phyloP scores from a whole-genome alignment of 1,284 basidiomycete genomes.

The Neonothopanus nambi region DNA sequence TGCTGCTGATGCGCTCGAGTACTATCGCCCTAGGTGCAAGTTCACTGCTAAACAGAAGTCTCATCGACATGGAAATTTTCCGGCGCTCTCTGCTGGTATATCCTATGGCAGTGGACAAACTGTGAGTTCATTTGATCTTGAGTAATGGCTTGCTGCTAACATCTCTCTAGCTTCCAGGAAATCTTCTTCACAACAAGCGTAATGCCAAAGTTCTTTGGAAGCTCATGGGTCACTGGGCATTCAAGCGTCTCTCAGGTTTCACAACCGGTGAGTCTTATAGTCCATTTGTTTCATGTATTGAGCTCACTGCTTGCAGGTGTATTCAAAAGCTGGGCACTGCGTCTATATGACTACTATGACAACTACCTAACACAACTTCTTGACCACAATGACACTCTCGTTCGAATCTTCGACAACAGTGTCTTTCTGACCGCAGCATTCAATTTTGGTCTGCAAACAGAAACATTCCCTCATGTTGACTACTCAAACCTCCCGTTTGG shows the following conservation, averaged over 20 bases:
- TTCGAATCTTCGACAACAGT: slow-evolving; percentile 3
- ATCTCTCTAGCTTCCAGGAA: neutral
- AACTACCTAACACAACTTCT: neutral
- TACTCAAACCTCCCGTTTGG: slow-evolving; percentile 5
- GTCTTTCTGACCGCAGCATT: slow-evolving; percentile 1
- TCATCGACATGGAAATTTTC: neutral
- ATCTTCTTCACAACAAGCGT: neutral
- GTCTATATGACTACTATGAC: neutral
- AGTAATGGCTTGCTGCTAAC: too few relatives aligned
- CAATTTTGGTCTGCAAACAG: slow-evolving; percentile 9
- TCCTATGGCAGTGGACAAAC: neutral
- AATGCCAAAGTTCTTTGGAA: neutral
- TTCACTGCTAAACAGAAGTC: neutral
- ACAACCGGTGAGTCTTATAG: neutral
- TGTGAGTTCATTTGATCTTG: neutral
- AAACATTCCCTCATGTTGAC: slow-evolving; percentile 5
- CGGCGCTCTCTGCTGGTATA: neutral
- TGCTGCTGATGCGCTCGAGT: neutral
- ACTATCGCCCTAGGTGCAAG: neutral
- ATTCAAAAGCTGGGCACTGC: neutral
- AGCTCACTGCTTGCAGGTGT: neutral
- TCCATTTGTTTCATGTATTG: too few relatives aligned
- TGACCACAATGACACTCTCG: neutral
- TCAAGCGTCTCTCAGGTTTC: slow-evolving; percentile 1
- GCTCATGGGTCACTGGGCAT: neutral